A percentile compares a stretch with the other conserved stretches of the same genome.
Evolutionary conservation across 345 rosid species (phyloP).

Genomic region (Toxicodendron radicans): DNA sequence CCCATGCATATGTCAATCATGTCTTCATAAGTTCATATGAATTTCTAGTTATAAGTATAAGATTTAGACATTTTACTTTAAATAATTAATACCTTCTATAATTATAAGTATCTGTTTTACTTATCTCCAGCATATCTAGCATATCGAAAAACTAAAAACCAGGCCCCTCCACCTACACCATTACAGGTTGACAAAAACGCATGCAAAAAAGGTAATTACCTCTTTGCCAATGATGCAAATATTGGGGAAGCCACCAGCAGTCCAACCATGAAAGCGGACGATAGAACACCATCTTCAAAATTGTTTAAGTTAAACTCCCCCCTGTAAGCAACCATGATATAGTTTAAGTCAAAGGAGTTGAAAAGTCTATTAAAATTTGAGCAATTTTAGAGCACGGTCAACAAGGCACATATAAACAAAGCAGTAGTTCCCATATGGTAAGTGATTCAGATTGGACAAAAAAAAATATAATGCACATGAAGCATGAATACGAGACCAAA

Average conservation of each 20-base stretch:
- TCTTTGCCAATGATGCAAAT: constrained; percentile 86
- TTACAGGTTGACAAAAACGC: background rate
- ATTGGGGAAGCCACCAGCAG: constrained; percentile 88
- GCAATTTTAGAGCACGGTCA: background rate
- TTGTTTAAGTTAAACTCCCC: constrained; percentile 80
- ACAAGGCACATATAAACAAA: background rate
- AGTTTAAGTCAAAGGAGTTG: background rate
- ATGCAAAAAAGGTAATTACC: constrained; percentile 35
- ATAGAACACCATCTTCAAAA: constrained; percentile 85
- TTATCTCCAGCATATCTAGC: background rate
- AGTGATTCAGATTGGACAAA: background rate
- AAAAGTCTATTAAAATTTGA: background rate
- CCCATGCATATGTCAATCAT: background rate
- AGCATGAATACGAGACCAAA: background rate
- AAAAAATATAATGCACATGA: background rate
- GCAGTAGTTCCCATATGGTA: background rate
- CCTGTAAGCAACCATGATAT: constrained; percentile 33
- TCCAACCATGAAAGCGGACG: constrained; percentile 99
- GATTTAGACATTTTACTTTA: background rate
- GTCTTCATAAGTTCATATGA: background rate
- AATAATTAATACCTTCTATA: background rate
- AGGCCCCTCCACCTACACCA: background rate
- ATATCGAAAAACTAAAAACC: background rate
- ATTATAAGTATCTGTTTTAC: background rate
- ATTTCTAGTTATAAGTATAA: no score